These are phyloP conservation scores for Euphorbia celastroides DNA, from an alignment of 441 rosid species.

Conservation along the genomic window DNA sequence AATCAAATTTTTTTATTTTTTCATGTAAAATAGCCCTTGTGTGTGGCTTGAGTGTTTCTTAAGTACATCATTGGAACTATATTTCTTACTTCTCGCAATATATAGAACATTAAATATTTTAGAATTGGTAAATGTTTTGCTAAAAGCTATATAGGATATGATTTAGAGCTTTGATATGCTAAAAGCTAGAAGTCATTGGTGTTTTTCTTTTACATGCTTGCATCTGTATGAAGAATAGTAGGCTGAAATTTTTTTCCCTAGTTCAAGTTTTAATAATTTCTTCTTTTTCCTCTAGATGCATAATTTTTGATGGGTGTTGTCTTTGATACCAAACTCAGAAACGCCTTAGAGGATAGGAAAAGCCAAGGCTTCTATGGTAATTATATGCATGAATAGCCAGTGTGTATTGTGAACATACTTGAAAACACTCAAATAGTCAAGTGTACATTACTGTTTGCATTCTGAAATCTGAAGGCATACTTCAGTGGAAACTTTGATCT, in stretches of 20 bases:
- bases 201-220: not conserved
- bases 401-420: not conserved
- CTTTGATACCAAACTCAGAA: not conserved
- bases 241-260: not conserved
- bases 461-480: not conserved
- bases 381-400: not conserved
- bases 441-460: not conserved
- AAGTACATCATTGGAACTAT: not conserved
- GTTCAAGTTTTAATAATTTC: not conserved
- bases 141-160: not conserved
- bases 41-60: not conserved
- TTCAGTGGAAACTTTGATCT: not conserved
- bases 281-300: not conserved
- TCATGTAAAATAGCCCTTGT: not conserved
- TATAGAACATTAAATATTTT: not conserved
- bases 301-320: not conserved
- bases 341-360: not conserved
- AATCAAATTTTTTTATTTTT: not conserved
- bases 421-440: not conserved
- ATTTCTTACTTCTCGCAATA: not conserved
- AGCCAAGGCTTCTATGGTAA: not conserved
- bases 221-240: not conserved
- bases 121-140: not conserved
- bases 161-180: not conserved
- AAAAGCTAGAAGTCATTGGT: not conserved